Evolutionary conservation across 495 filamentous ascomycete genomes (phyloP).

Genomic region (Penicillium maclennaniae): DNA sequence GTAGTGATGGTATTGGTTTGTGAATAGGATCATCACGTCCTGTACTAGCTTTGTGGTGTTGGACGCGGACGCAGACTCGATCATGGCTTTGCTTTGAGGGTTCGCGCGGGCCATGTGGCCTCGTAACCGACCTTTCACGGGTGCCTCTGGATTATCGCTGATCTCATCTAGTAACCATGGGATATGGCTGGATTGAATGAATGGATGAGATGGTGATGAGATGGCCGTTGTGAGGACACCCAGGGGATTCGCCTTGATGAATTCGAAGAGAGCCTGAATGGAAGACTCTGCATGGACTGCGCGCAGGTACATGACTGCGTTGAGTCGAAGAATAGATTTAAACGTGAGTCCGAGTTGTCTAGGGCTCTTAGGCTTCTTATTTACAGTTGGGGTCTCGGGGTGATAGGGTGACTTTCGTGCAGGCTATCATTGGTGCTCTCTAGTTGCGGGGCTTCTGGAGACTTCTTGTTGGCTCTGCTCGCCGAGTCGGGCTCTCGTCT

Average conservation of each 20-base stretch:
- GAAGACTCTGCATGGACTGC: slow-evolving; percentile 42
- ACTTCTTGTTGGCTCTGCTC: not conserved
- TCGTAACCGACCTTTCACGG: slow-evolving; percentile 38
- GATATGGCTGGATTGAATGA: slow-evolving; percentile 54
- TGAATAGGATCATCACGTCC: slow-evolving; percentile 49
- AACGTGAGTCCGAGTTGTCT: not conserved
- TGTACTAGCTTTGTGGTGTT: slow-evolving; percentile 13
- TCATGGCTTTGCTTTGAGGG: slow-evolving; percentile 51
- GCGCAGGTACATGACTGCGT: slow-evolving; percentile 45
- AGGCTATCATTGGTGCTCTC: not conserved
- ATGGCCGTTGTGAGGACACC: slow-evolving; percentile 56
- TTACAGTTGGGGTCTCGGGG: not conserved
- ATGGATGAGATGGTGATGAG: slow-evolving; percentile 35
- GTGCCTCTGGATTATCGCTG: slow-evolving; percentile 20
- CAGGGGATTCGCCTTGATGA: slow-evolving; percentile 52
- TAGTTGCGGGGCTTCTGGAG: not conserved
- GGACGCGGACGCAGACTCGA: slow-evolving; percentile 25
- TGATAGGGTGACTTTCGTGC: not conserved
- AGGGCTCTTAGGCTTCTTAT: not conserved
- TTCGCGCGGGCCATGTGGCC: slow-evolving; percentile 54
- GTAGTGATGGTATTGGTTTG: slow-evolving; percentile 43
- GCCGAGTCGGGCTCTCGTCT: not conserved
- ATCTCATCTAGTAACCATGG: slow-evolving; percentile 48
- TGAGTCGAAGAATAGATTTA: not conserved
- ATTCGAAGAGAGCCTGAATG: slow-evolving; percentile 37